Conservation (phyloP, 805 yeast species). For the Yamadazyma akitaensis region DNA sequence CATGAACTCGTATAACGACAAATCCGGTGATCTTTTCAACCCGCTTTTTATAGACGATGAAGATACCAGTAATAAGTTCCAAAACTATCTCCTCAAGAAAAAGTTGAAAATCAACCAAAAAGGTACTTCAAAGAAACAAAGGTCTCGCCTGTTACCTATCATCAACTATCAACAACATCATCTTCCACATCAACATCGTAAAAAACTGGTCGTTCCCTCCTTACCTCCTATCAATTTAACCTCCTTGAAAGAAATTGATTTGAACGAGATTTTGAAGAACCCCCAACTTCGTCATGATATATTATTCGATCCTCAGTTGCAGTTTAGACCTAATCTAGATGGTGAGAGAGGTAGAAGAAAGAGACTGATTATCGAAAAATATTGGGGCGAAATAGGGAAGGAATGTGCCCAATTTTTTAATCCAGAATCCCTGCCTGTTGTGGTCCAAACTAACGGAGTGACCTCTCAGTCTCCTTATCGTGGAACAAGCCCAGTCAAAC, state of each 20-base stretch:
- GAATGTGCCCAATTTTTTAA: slow-evolving; percentile 54
- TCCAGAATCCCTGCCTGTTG: slow-evolving; percentile 4
- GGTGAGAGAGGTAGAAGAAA: slow-evolving; percentile 87
- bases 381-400: slow-evolving; percentile 73
- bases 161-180: slow-evolving; percentile 25
- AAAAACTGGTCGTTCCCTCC: slow-evolving; percentile 34
- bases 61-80: slow-evolving; percentile 8
- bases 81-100: slow-evolving; percentile 9
- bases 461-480: not conserved
- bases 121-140: slow-evolving; percentile 30
- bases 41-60: slow-evolving; percentile 14
- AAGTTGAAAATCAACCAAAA: slow-evolving; percentile 9
- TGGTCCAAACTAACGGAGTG: slow-evolving; percentile 11
- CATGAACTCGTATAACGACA: slow-evolving; percentile 9
- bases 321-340: slow-evolving; percentile 86
- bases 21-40: slow-evolving; percentile 13
- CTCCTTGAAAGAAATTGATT: slow-evolving; percentile 79
- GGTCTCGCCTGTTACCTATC: slow-evolving; percentile 42
- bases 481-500: slow-evolving; percentile 16
- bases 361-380: slow-evolving; percentile 69
- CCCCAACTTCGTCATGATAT: slow-evolving; percentile 94
- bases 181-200: slow-evolving; percentile 13
- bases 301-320: slow-evolving; percentile 85
- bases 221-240: slow-evolving; percentile 83
- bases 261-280: slow-evolving; percentile 83